Percentiles rank a stretch among this genome's conserved stretches.
These are phyloP conservation scores for Globisporangium recalcitrans DNA, from an alignment of 352 stramenopile genomes.

Conservation along the genomic window DNA sequence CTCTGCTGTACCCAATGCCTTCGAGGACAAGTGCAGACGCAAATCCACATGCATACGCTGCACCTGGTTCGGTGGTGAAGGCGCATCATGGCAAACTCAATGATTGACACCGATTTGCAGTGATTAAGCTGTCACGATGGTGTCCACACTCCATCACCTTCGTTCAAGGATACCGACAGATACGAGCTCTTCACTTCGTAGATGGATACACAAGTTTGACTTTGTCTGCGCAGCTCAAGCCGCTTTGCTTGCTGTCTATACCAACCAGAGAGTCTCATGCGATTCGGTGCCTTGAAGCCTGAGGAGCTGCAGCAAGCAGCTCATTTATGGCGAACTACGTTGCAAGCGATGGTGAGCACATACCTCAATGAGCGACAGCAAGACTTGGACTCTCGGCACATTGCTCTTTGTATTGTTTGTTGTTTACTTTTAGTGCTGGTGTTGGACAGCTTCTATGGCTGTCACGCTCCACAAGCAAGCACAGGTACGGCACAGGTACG, in stretches of 20 bases:
- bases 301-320: no score
- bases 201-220: not conserved
- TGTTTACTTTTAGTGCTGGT: not conserved
- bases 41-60: no score
- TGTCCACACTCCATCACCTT: constrained; percentile 2
- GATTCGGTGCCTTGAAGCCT: not conserved
- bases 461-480: no score
- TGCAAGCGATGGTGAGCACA: no score
- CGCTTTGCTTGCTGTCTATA: not conserved
- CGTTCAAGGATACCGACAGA: not conserved
- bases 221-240: not conserved
- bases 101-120: not conserved
- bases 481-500: not conserved
- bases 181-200: no score
- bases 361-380: no score
- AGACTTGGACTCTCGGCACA: not conserved
- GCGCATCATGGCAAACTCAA: not conserved
- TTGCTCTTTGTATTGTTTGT: constrained; percentile 3
- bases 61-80: constrained; percentile 1
- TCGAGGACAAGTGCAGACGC: no score
- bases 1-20: no score
- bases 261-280: not conserved
- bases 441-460: not conserved
- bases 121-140: not conserved
- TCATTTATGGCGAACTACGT: not conserved